Evolutionary conservation across 2,329 filamentous ascomycete genomes (phyloP).

Genomic region (Aspergillus sp.): DNA sequence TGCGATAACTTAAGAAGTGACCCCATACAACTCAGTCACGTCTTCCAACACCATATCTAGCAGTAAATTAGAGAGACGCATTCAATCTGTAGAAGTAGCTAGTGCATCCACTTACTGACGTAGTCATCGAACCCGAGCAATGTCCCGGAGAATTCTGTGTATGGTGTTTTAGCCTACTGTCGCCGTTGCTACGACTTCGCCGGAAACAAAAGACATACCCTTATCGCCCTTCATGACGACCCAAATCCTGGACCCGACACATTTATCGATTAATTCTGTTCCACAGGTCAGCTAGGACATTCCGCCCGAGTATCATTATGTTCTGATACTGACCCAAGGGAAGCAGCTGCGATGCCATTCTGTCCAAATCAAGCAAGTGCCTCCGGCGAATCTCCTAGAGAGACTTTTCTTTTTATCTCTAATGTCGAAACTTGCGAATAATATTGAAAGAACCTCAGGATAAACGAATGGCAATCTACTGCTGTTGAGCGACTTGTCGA

Average conservation of each 20-base stretch:
- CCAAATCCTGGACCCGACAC: conserved; percentile 95
- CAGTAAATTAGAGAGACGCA: conserved; percentile 8
- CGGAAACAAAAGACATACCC: conserved; percentile 40
- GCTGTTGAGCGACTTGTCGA: not conserved
- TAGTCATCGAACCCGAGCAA: conserved; percentile 97
- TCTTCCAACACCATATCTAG: conserved; percentile 97
- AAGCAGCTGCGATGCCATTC: conserved; percentile 65
- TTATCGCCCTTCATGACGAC: conserved; percentile 99
- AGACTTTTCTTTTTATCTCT: too few relatives aligned
- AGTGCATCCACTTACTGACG: conserved; percentile 68
- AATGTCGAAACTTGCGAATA: too few relatives aligned
- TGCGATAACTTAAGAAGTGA: conserved; percentile 1
- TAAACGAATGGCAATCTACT: not conserved
- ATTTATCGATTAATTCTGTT: conserved; percentile 95
- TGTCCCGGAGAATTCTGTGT: conserved; percentile 84
- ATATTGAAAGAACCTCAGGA: too few relatives aligned
- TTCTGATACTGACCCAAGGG: conserved; percentile 51
- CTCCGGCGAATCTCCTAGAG: not conserved
- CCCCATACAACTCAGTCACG: conserved; percentile 81
- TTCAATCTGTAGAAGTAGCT: conserved; percentile 4
- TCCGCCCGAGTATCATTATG: conserved; percentile 2
- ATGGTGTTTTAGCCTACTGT: conserved; percentile 6
- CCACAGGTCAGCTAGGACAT: conserved; percentile 12
- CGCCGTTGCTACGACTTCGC: not conserved
- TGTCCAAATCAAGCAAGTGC: not conserved